Evolutionary conservation across 352 stramenopile species (phyloP).

Genomic region (Stramenopiles sp.): DNA sequence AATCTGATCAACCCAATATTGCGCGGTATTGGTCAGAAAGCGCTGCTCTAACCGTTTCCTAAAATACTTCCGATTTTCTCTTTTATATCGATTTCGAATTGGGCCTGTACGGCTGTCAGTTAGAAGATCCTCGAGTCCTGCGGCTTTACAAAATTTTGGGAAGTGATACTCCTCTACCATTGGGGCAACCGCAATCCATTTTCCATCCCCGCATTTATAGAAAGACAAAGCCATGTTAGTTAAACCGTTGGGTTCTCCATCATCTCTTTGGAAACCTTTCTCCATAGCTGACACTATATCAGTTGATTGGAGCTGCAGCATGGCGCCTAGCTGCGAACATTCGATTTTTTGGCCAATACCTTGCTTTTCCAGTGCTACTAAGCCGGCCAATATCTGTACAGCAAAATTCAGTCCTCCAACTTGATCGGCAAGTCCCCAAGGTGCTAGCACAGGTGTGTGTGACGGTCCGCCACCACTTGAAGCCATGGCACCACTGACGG

Average conservation of each 20-base stretch:
- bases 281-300: not conserved
- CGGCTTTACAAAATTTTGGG: not conserved
- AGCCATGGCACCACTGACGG: not conserved
- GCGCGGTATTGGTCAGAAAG: not conserved
- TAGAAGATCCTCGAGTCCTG: not conserved
- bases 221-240: not conserved
- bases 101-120: not conserved
- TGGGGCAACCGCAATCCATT: not conserved
- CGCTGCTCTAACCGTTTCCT: not conserved
- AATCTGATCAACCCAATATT: not conserved
- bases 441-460: not conserved
- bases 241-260: not conserved
- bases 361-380: not conserved
- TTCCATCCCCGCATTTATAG: not conserved
- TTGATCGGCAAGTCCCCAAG: not conserved
- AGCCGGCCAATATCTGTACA: not conserved
- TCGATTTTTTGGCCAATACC: not conserved
- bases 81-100: too few species aligned
- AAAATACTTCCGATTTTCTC: not conserved
- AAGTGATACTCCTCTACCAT: too few species aligned
- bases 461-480: not conserved
- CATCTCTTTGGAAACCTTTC: not conserved
- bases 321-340: not conserved
- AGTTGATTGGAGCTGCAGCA: not conserved
- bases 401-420: not conserved